phyloP scores from a whole-genome alignment of 208 protist genomes.

The Leishmania turanica region DNA sequence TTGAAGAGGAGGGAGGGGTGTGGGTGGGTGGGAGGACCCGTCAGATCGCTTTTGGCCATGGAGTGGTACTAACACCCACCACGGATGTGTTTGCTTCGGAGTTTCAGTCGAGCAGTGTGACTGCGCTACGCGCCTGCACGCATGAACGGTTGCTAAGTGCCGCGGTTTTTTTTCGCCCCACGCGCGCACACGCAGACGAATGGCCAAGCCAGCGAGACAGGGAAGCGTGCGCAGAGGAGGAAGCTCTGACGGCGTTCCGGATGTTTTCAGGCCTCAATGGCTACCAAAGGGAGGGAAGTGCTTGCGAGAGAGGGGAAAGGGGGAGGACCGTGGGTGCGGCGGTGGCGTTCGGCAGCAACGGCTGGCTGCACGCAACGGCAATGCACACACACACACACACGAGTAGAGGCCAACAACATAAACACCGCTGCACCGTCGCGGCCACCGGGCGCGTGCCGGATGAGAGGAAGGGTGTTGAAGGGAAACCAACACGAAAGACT shows the following conservation, averaged over 20 bases:
- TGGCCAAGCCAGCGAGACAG: no score
- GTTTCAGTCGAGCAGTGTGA: background rate
- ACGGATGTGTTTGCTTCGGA: background rate
- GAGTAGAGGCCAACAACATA: no score
- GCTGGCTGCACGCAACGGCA: background rate
- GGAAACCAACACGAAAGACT: background rate
- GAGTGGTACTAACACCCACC: background rate
- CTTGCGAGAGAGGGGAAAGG: background rate
- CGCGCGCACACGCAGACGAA: background rate
- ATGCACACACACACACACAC: background rate
- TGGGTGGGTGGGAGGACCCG: background rate
- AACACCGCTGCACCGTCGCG: background rate
- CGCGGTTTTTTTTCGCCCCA: background rate
- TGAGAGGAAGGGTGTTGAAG: background rate
- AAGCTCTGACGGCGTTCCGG: background rate
- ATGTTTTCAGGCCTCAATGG: background rate
- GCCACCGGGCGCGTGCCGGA: background rate
- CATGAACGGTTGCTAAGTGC: background rate
- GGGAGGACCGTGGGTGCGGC: background rate
- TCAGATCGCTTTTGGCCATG: background rate
- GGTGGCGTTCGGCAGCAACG: background rate
- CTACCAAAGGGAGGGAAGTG: background rate
- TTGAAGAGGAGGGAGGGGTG: background rate
- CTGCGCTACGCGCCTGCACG: background rate
- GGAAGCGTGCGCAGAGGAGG: background rate